Base-by-base conservation (phyloP, 2,329 filamentous ascomycete species). In the Neurospora sp. region DNA sequence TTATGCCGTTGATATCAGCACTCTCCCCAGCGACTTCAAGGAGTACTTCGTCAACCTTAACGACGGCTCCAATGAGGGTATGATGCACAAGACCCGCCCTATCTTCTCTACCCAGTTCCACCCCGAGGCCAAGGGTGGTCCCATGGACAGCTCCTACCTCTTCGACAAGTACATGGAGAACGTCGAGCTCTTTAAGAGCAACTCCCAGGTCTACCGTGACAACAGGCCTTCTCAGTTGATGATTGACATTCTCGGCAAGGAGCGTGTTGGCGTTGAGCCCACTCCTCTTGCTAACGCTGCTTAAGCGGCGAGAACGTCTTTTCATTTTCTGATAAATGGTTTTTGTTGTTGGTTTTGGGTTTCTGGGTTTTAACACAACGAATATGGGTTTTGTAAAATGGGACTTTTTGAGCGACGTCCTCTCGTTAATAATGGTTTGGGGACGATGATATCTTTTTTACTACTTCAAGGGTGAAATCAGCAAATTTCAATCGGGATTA, bases 21-120 rank as follows among this genome's bases (percentile, higher is more conserved):
- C 93, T 11, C 85, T 99, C 52, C 89, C 92, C 69, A 84, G 83
- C 69, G 93, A 97, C 43, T 99, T 93, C 89, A 96, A 94, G 86
- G 95, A 97, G 81, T 98, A 97, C 86, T 99, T 98, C 80, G 91
- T 97, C 81, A 98, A 99, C 86, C 86, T 98, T 75, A 99, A 98
- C 82, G 96, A 99, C 79, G 93, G 93, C 73, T 95, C 91, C 81
- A 99, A 99, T 81, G 96, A 99, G 85, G 95, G 89, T 84, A 93
- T 99, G 89, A 93, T 97, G 80, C 96, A 99, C 87, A 93, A 91
- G 83, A 91, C 92, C 71, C 92, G 95, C 42, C 96, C 96, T 73
- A 99, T 99, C 80, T 98, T 99, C 87, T 95, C 92, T 73, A 97
- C 94, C 33, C 96, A 99, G 82, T 99, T 99, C 89, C 96, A 99